Evolutionary conservation across 768 basidiomycete genomes (phyloP).

Genomic region (Trichaptum fuscoviolaceum): DNA sequence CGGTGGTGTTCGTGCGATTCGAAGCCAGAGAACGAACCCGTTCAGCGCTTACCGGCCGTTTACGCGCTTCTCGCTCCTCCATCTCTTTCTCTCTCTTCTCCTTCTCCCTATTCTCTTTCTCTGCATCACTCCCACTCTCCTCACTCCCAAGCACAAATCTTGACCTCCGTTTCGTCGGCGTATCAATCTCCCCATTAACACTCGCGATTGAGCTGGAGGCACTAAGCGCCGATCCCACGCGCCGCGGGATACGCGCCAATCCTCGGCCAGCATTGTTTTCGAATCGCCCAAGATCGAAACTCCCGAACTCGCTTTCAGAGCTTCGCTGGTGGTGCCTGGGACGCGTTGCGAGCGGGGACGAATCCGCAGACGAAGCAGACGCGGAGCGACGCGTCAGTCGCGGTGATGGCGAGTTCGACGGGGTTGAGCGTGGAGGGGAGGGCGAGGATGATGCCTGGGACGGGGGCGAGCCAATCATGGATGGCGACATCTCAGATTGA

Average conservation of each 20-base stretch:
- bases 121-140: background rate
- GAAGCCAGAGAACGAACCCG: background rate
- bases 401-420: background rate
- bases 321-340: background rate
- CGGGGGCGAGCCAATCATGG: background rate
- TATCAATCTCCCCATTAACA: slow-evolving; percentile 16
- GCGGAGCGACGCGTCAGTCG: background rate
- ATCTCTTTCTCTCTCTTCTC: background rate
- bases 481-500: background rate
- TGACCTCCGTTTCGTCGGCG: background rate
- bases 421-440: background rate
- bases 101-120: background rate
- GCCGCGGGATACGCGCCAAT: slow-evolving; percentile 60
- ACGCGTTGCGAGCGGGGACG: background rate
- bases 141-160: background rate
- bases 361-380: background rate
- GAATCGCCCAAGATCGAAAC: background rate
- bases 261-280: slow-evolving; percentile 50
- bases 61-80: background rate
- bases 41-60: background rate
- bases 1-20: background rate
- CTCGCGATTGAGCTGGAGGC: slow-evolving; percentile 16
- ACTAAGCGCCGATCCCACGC: slow-evolving; percentile 27
- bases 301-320: background rate
- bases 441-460: background rate